A percentile compares a stretch with the other conserved stretches of the same genome.
phyloP scores from a whole-genome alignment of 164 flowering plant genomes.

The Kingdonia uniflora region DNA sequence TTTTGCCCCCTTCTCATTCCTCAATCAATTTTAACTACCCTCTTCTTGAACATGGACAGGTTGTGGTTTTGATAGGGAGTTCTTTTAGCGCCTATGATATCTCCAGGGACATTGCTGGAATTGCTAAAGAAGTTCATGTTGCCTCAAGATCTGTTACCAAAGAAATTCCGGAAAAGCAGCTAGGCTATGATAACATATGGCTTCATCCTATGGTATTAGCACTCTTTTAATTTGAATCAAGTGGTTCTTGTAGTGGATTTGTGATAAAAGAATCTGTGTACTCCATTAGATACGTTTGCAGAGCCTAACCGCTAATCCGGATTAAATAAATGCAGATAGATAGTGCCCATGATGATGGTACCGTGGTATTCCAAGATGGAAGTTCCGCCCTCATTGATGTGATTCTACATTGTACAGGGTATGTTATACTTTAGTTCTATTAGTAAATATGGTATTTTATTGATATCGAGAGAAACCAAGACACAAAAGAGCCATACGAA shows the following conservation, averaged over 20 bases:
- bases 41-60: conserved; percentile 22
- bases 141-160: conserved; percentile 41
- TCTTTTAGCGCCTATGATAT: conserved; percentile 74
- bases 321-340: conserved; percentile 38
- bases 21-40: too few relatives aligned
- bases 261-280: not conserved
- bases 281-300: too few relatives aligned
- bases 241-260: conserved; percentile 1
- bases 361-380: conserved; percentile 49
- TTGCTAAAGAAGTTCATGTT: conserved; percentile 81
- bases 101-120: conserved; percentile 57
- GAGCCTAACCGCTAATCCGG: conserved; percentile 11
- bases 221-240: not conserved
- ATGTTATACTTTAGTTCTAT: conserved; percentile 7
- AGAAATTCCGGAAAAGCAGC: conserved; percentile 24
- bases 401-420: conserved; percentile 81
- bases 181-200: conserved; percentile 66
- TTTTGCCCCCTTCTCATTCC: too few relatives aligned
- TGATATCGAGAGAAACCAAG: too few relatives aligned
- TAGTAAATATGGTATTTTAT: conserved; percentile 3
- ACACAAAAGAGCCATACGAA: too few relatives aligned
- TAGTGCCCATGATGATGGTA: conserved; percentile 44
- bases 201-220: conserved; percentile 69
- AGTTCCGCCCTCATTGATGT: conserved; percentile 33
- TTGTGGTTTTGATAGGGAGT: conserved; percentile 69